phyloP scores from a whole-genome alignment of 2,329 filamentous ascomycete genomes.

The Xylariales sp. region DNA sequence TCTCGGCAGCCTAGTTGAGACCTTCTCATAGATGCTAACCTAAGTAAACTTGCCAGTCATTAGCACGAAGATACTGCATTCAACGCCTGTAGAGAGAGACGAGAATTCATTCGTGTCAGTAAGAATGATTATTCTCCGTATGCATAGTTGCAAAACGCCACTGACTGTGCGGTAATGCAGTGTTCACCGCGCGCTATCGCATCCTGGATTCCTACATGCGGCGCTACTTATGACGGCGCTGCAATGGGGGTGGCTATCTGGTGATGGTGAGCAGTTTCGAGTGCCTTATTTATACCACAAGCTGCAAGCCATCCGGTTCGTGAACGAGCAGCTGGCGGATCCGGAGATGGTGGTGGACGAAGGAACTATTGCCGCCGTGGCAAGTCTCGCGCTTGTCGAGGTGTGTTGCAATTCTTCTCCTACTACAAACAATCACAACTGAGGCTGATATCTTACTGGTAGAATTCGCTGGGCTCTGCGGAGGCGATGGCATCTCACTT shows the following conservation, averaged over 20 bases:
- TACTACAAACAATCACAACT: too few species aligned
- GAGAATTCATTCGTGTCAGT: slow-evolving; percentile 28
- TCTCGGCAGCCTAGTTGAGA: background rate
- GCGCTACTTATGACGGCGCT: slow-evolving; percentile 39
- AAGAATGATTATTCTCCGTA: background rate
- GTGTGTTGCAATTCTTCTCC: slow-evolving; percentile 22
- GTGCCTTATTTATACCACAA: slow-evolving; percentile 43
- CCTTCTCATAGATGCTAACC: slow-evolving; percentile 9
- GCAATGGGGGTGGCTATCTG: slow-evolving; percentile 42
- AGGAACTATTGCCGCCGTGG: slow-evolving; percentile 38
- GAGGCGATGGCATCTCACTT: slow-evolving; percentile 39
- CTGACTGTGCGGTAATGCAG: slow-evolving; percentile 19
- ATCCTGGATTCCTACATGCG: slow-evolving; percentile 40
- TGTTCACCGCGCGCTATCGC: slow-evolving; percentile 37
- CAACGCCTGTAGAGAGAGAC: slow-evolving; percentile 31
- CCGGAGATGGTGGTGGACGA: slow-evolving; percentile 33
- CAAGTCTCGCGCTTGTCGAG: slow-evolving; percentile 39
- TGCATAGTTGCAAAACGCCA: background rate
- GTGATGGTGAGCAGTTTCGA: slow-evolving; percentile 38
- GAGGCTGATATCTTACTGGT: too few species aligned
- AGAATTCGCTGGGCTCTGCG: slow-evolving; percentile 38
- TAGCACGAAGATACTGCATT: slow-evolving; percentile 35
- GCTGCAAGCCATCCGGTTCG: slow-evolving; percentile 40
- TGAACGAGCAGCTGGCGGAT: slow-evolving; percentile 35
- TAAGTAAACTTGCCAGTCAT: slow-evolving; percentile 32